Base-by-base conservation (phyloP, 2,329 filamentous ascomycete genomes). In the Zalaria obscura region DNA sequence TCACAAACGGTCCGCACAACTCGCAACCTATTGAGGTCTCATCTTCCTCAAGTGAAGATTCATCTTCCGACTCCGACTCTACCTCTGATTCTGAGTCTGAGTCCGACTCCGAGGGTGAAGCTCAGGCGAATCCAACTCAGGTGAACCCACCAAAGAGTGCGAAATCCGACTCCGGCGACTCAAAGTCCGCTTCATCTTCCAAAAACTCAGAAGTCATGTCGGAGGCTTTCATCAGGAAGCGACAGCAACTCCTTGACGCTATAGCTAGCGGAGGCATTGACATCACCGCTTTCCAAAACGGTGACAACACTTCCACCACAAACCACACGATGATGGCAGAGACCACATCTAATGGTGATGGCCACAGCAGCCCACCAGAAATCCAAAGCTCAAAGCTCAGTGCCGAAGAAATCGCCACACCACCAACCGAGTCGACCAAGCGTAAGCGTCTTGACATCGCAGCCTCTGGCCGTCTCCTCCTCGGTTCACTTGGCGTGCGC, bases 401-500 rank as follows among this genome's bases (percentile, higher is more conserved):
- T 18, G 18, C 18, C 18, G 18, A 18, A 18, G 18, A 18, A 18
- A 18, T 18, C 18, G 18, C 18, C 18, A 18, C 18, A 18, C 18
- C 18, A 18, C 18, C 18, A 18, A 18, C 18, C 18, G 18, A 18
- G 18, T 18, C 18, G 18, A 18, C 18, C 18, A 18, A 18, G 18
- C 18, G 18, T 18, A 18, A 18, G 18, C 18, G 55, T 11, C 56
- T 78, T 29, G 71, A 79, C 51, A 42, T 85, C 27, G 72, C 69
- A 10, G 78, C 79, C 40, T 75, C 78, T 2, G 71, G 75, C 40
- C 73, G 83, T 48, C 65, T 88, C 43, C 58, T 89, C 0, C 84
- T 87, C 51, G 78, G 78, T 5, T 79, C 82, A 5, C 66, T 89
- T 3, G 84, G 83, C 3, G 59, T 86, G 6, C 75, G 75, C 41